Evolutionary conservation across 108 stramenopile species (phyloP), one percentile per base, ranked within the genome.

Genomic region (Pseudonitzschia multistriata): DNA sequence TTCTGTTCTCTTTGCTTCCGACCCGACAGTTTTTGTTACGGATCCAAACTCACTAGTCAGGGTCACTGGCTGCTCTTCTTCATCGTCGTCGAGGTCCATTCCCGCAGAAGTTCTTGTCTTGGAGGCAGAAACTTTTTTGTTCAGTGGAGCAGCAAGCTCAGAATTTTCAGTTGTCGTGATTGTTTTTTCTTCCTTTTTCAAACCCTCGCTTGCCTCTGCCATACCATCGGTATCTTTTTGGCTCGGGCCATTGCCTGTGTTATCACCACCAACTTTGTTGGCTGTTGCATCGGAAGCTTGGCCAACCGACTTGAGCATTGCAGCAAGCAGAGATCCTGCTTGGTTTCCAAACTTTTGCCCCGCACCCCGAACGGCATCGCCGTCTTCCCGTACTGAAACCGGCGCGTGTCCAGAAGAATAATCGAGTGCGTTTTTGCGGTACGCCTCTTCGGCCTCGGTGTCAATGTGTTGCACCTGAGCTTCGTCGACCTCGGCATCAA

Each of bases 381-480:
- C 39, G 49, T 88, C 85, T 74, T 91, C 89, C 28, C 88, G 86
- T 19, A 94, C 87, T 31, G 82, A 63, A 14, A 79, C 82, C 28
- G 90, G 85, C 29, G 85, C 72, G 65, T 94, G 90, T 24, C 90
- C 89, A 5, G 72, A 63, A 11, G 84, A 62, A 68, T 90, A 94
- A 63, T 94, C 93, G 50, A 94, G 73, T 6, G 90, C 90, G 21
- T 80, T 79, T 59, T 76, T 42, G 22, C 88, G 76, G 60, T 91
- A 91, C 39, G 78, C 66, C 67, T 91, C 90, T 67, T 94, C 89
- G 39, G 84, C 89, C 55, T 74, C 67, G 28, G 59, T 68, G 3
- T 74, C 34, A 22, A 68, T 81, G 25, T 52, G 31, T 28, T 72
- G 64, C 28, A 70, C 57, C 35, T 67, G 22, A 15, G 24, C n/a